Conservation (phyloP, 2,329 filamentous ascomycete genomes). For the Stylonectria norvegica region DNA sequence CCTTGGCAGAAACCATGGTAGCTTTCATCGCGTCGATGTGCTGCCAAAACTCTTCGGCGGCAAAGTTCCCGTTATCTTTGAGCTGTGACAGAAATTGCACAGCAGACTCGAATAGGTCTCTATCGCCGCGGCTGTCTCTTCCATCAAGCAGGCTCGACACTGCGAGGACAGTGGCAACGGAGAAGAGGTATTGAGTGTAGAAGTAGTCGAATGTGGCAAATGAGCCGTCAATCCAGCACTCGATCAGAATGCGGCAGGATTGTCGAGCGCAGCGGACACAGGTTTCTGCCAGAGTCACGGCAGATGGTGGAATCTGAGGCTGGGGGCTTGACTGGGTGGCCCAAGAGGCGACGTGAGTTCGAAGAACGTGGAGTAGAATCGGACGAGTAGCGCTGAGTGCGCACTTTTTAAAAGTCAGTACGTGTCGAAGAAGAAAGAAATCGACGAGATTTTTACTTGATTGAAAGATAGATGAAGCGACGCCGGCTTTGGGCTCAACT, state of each 20-base stretch:
- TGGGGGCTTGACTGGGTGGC: conserved; percentile 16
- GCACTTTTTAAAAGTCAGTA: conserved; percentile 19
- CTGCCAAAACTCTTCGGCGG: conserved; percentile 39
- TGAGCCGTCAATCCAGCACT: conserved; percentile 45
- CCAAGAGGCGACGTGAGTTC: conserved; percentile 28
- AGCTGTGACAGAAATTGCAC: conserved; percentile 38
- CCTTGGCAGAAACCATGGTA: conserved; percentile 20
- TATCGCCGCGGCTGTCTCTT: conserved; percentile 32
- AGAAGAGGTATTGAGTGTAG: conserved; percentile 46
- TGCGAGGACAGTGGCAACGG: conserved; percentile 41
- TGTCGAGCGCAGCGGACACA: conserved; percentile 45
- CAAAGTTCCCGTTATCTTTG: conserved; percentile 38
- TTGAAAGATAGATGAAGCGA: conserved; percentile 35
- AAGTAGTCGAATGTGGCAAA: conserved; percentile 47
- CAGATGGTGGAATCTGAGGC: conserved; percentile 29
- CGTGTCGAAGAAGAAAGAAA: neutral
- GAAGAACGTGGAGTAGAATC: conserved; percentile 33
- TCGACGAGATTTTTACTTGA: conserved; percentile 13
- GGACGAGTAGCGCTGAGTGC: conserved; percentile 34
- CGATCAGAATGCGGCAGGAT: conserved; percentile 39
- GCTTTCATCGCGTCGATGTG: conserved; percentile 37
- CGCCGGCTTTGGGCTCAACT: conserved; percentile 27
- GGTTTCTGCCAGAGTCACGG: conserved; percentile 39
- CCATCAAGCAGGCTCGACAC: conserved; percentile 38
- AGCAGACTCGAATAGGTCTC: conserved; percentile 38